Evolutionary conservation across 768 basidiomycete species (phyloP).

Genomic region (Lactifluus echinatus): DNA sequence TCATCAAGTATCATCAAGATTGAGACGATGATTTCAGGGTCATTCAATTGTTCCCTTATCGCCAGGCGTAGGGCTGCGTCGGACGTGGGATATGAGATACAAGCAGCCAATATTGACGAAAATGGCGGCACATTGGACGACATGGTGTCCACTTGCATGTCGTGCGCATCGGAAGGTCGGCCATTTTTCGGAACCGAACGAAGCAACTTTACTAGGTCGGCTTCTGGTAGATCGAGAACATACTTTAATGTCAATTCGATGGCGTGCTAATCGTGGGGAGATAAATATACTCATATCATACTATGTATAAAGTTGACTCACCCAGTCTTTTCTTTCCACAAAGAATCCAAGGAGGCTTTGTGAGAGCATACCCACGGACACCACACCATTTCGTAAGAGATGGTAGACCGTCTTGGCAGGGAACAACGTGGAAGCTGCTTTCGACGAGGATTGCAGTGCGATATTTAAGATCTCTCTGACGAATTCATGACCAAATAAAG

Average conservation of each 20-base stretch:
- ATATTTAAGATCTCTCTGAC: constrained; percentile 50
- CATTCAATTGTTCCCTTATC: constrained; percentile 40
- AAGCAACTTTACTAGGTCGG: constrained; percentile 50
- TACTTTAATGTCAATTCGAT: constrained; percentile 43
- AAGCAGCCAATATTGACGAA: constrained; percentile 31
- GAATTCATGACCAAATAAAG: constrained; percentile 39
- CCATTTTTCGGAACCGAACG: constrained; percentile 30
- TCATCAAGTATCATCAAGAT: constrained; percentile 40
- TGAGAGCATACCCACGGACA: constrained; percentile 55
- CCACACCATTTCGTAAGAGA: constrained; percentile 47
- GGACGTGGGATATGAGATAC: constrained; percentile 36
- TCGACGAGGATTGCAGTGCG: constrained; percentile 37
- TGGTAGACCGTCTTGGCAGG: constrained; percentile 47
- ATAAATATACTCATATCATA: background rate
- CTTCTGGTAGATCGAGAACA: constrained; percentile 58
- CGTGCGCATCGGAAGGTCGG: constrained; percentile 16
- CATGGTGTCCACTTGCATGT: constrained; percentile 33
- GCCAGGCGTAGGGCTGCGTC: constrained; percentile 38
- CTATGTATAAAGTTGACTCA: constrained; percentile 24
- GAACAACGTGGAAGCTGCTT: constrained; percentile 31
- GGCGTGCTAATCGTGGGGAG: constrained; percentile 20
- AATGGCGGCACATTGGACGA: constrained; percentile 28
- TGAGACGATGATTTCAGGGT: constrained; percentile 39
- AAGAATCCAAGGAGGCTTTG: constrained; percentile 50
- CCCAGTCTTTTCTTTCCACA: constrained; percentile 59